phyloP scores from a whole-genome alignment of 2,329 filamentous ascomycete species.

The Alternaria ethzedia region DNA sequence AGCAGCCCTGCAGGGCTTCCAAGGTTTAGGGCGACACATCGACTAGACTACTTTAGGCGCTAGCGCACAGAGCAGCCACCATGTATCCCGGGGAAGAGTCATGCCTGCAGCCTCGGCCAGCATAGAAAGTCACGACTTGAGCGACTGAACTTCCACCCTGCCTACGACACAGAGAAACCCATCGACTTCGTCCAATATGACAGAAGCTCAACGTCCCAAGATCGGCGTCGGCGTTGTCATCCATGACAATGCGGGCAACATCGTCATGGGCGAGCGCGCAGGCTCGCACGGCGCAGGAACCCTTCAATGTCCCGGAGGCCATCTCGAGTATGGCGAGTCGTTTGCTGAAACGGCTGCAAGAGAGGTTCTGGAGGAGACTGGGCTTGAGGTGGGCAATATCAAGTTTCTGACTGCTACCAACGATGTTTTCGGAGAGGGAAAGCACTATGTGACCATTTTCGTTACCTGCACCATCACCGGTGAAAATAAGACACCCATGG shows the following conservation, averaged over 20 bases:
- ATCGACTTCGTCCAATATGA: slow-evolving; percentile 11
- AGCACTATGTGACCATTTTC: slow-evolving; percentile 79
- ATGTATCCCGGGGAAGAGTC: neutral
- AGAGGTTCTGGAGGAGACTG: slow-evolving; percentile 75
- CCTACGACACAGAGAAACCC: neutral
- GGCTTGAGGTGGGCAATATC: slow-evolving; percentile 56
- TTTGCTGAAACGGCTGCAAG: slow-evolving; percentile 68
- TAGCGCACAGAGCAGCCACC: neutral
- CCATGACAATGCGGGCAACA: slow-evolving; percentile 49
- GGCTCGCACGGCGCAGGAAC: slow-evolving; percentile 56
- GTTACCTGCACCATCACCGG: slow-evolving; percentile 62
- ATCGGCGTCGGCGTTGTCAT: slow-evolving; percentile 60
- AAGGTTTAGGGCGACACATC: neutral
- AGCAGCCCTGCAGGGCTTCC: neutral
- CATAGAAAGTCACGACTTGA: neutral
- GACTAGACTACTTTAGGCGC: neutral
- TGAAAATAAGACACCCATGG: slow-evolving; percentile 59
- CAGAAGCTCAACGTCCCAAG: slow-evolving; percentile 37
- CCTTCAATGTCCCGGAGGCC: slow-evolving; percentile 74
- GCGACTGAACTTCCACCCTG: neutral
- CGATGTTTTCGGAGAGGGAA: slow-evolving; percentile 67
- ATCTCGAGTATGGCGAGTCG: slow-evolving; percentile 73
- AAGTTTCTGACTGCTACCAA: slow-evolving; percentile 69
- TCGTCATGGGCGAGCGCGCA: slow-evolving; percentile 57
- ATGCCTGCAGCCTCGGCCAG: neutral